Conservation (phyloP, 2,329 filamentous ascomycete genomes). For the Monosporascus sp. region DNA sequence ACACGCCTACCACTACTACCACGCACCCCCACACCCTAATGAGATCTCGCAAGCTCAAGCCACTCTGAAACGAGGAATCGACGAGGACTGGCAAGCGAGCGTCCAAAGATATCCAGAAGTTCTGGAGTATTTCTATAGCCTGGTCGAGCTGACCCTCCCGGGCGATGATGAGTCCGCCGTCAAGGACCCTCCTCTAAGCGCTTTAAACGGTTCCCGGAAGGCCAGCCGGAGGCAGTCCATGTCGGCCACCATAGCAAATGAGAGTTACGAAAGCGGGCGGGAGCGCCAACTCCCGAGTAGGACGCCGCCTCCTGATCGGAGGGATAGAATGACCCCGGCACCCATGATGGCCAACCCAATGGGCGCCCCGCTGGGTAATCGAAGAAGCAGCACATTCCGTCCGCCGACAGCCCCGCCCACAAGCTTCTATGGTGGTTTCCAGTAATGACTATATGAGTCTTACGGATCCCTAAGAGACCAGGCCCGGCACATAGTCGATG, state of each 20-base stretch:
- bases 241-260: conserved; percentile 25
- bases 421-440: conserved; percentile 14
- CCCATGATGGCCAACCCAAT: conserved; percentile 22
- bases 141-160: conserved; percentile 63
- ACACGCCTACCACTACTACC: conserved; percentile 53
- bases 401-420: conserved; percentile 21
- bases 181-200: conserved; percentile 54
- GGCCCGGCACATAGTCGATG: too few species aligned
- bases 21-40: conserved; percentile 50
- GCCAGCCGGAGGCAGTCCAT: conserved; percentile 30
- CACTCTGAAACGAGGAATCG: conserved; percentile 65
- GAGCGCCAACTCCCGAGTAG: conserved; percentile 20
- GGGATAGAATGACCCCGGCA: conserved; percentile 35
- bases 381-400: conserved; percentile 16
- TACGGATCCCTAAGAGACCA: neutral
- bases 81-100: conserved; percentile 71
- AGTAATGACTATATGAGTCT: neutral
- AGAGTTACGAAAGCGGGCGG: conserved; percentile 28
- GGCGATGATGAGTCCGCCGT: conserved; percentile 54
- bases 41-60: conserved; percentile 61
- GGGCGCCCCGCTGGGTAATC: conserved; percentile 14
- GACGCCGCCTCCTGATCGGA: conserved; percentile 32
- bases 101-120: conserved; percentile 75
- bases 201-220: conserved; percentile 44
- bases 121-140: conserved; percentile 72